A percentile compares a stretch with the other conserved stretches of the same genome.
Conservation (phyloP, 1,284 basidiomycete genomes). For the Amylostereum chailletii region DNA sequence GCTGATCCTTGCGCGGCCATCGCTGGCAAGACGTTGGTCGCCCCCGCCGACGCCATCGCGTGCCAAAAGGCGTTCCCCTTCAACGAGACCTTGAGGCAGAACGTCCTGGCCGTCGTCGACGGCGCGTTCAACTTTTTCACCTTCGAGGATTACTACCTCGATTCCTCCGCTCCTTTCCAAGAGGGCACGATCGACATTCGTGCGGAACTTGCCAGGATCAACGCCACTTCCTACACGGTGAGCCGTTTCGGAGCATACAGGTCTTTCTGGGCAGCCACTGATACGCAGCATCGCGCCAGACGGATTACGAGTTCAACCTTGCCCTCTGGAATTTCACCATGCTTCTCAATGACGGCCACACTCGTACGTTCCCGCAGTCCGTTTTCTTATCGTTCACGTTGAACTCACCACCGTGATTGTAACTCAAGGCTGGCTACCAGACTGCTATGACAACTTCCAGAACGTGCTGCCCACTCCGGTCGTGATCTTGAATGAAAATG, state of each 20-base stretch:
- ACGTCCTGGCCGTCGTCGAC: slow-evolving; percentile 43
- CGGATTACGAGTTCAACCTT: slow-evolving; percentile 56
- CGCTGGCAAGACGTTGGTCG: slow-evolving; percentile 38
- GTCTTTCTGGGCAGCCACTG: background rate
- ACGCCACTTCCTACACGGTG: no score
- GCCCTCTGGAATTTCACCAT: slow-evolving; percentile 49
- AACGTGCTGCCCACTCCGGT: slow-evolving; percentile 51
- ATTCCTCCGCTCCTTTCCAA: slow-evolving; percentile 53
- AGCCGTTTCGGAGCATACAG: background rate
- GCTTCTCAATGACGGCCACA: slow-evolving; percentile 38
- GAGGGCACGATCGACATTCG: slow-evolving; percentile 51
- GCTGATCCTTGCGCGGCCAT: slow-evolving; percentile 42
- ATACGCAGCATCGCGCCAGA: slow-evolving; percentile 21
- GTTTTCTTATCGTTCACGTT: background rate
- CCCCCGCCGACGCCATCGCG: slow-evolving; percentile 44
- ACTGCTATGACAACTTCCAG: slow-evolving; percentile 48
- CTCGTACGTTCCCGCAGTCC: background rate
- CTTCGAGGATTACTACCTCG: slow-evolving; percentile 53
- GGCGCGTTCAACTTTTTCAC: slow-evolving; percentile 57
- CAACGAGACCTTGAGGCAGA: slow-evolving; percentile 55
- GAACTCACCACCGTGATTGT: background rate
- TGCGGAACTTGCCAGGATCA: slow-evolving; percentile 26
- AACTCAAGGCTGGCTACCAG: slow-evolving; percentile 36
- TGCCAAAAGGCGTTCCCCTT: slow-evolving; percentile 56
- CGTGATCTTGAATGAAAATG: slow-evolving; percentile 42